Conservation (phyloP, 495 filamentous ascomycete genomes). For the Neurospora pannonica region DNA sequence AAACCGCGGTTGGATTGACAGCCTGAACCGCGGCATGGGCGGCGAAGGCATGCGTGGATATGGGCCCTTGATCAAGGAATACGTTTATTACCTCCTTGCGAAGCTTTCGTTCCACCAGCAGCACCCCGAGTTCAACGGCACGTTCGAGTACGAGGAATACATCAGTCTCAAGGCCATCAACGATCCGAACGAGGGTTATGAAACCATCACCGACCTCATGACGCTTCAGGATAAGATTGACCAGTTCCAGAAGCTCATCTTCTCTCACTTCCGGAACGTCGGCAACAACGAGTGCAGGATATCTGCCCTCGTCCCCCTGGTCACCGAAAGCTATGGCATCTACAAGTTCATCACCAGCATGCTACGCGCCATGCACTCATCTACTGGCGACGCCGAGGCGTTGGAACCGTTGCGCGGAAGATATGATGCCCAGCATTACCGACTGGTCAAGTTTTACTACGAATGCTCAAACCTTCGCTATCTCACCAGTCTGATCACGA, state of each 20-base stretch:
- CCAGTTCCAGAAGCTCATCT: constrained; percentile 94
- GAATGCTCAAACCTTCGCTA: constrained; percentile 97
- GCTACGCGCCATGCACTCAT: constrained; percentile 92
- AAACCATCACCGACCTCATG: constrained; percentile 96
- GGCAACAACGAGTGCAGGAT: constrained; percentile 96
- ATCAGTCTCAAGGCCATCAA: constrained; percentile 96
- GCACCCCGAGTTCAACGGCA: constrained; percentile 97
- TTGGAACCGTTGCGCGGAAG: constrained; percentile 75
- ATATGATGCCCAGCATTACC: constrained; percentile 93
- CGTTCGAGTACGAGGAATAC: constrained; percentile 98
- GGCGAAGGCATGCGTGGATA: constrained; percentile 90
- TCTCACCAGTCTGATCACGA: constrained; percentile 88
- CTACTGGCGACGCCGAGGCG: constrained; percentile 92
- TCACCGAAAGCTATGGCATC: constrained; percentile 97
- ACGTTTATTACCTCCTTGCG: constrained; percentile 85
- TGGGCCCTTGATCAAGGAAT: constrained; percentile 84
- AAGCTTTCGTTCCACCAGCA: constrained; percentile 92
- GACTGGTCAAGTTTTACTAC: constrained; percentile 95
- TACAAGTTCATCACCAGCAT: constrained; percentile 95
- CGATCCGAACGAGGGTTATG: constrained; percentile 98
- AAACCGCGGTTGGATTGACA: constrained; percentile 86
- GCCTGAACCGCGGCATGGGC: constrained; percentile 71
- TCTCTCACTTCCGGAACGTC: constrained; percentile 84
- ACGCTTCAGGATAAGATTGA: constrained; percentile 95
- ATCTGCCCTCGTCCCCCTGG: constrained; percentile 82